Base-by-base conservation (phyloP, 441 rosid species). In the Aquilaria agallochum region DNA sequence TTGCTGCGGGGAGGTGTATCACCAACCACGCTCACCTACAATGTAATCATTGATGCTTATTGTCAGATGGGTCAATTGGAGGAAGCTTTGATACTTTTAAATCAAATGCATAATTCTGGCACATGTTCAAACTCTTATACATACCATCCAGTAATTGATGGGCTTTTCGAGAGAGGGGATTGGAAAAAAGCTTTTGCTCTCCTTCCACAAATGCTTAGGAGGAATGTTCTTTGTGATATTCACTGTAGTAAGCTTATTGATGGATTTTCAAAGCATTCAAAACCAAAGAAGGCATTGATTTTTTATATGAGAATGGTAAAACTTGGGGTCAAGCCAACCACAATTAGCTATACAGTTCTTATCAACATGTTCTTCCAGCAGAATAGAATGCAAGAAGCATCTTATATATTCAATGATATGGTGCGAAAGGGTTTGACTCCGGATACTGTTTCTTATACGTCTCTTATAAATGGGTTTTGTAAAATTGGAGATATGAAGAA, bases 181-280 rank as follows among this genome's bases (percentile, higher is more conserved):
- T 59, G 72, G 2, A 74, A 70, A 54, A 81, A 79, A 32, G 83
- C 78, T 51, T 69, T 64, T 73, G 79, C 76, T 65, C 64, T 81
- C 60, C 68, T 86, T 63, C 76, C 89, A 50, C 31, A 66, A 57
- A 77, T 86, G 92, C 62, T 83, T 34, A 81, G 81, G 83, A 78
- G 71, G 62, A 65, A 78, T 58, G 69, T 73, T 54, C 53, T 69
- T 61, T 80, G 78, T 3, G 68, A 54, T 71, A 68, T 70, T 56
- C 79, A 78, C 64, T 81, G 60, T 56, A 71, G 60, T 55, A 71
- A 64, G 55, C 63, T 86, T 51, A 68, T 86, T 15, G 73, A 83
- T 60, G 82, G 82, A 27, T 79, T 70, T 71, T 76, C 76, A 50
- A 76, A 76, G 62, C 75, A 75, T 53, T 72, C 68, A 58, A 67